Conservation (phyloP, 805 yeast genomes). For the Pichia ethanolica region DNA sequence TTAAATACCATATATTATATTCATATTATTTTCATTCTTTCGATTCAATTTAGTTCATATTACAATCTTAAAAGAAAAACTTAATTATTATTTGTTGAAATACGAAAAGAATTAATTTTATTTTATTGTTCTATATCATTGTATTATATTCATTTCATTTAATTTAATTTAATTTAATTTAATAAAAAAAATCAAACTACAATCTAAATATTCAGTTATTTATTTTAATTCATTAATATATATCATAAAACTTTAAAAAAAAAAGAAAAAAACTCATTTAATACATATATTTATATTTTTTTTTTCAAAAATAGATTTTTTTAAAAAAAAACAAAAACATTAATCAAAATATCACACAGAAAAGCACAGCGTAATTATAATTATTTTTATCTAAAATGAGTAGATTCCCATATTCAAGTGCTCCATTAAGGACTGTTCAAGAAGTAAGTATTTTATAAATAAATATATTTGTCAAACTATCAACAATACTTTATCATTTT, state of each 20-base stretch:
- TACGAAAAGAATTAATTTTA: background rate
- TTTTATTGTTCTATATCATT: background rate
- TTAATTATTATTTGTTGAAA: too few species aligned
- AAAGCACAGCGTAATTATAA: slow-evolving; percentile 2
- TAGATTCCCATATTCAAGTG: slow-evolving; percentile 89
- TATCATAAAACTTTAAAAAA: background rate
- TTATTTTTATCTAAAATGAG: slow-evolving; percentile 20
- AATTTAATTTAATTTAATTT: background rate
- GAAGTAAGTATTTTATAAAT: slow-evolving; percentile 51
- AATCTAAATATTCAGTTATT: background rate
- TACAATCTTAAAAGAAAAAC: too few species aligned
- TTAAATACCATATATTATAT: too few species aligned
- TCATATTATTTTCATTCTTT: too few species aligned
- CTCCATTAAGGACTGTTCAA: slow-evolving; percentile 94
- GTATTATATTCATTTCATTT: slow-evolving; percentile 4
- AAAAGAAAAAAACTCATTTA: background rate
- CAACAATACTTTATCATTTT: too few species aligned
- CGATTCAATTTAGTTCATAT: too few species aligned
- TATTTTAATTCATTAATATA: too few species aligned
- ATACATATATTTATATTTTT: background rate
- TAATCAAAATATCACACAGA: background rate
- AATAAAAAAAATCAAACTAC: background rate
- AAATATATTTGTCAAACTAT: too few species aligned
- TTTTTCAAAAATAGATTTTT: slow-evolving; percentile 1
- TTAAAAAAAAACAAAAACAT: background rate